A percentile compares a stretch with the other conserved stretches of the same genome.
Evolutionary conservation across 2,329 filamentous ascomycete species (phyloP).

Genomic region (Incumbomyces delicatus): DNA sequence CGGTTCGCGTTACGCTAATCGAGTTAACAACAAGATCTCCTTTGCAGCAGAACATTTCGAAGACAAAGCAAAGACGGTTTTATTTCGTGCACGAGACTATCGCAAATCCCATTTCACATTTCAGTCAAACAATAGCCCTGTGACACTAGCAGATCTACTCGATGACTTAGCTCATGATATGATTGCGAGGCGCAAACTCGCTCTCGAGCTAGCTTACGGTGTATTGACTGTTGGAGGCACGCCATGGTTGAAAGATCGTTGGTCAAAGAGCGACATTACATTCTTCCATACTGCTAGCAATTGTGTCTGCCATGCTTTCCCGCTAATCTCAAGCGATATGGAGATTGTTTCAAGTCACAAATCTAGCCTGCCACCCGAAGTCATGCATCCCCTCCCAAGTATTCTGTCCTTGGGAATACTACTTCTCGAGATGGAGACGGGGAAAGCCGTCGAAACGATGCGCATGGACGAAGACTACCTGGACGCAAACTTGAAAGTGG

Average conservation of each 20-base stretch:
- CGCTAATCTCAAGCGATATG: neutral
- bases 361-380: neutral
- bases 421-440: neutral
- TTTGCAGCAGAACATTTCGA: constrained; percentile 1
- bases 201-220: neutral
- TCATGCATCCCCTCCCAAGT: neutral
- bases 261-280: neutral
- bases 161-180: neutral
- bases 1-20: neutral
- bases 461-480: neutral
- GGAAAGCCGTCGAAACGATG: neutral
- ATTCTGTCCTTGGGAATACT: neutral
- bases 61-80: neutral
- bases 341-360: neutral
- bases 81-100: neutral
- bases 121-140: neutral
- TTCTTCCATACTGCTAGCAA: neutral
- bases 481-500: neutral
- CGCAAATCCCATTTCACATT: neutral
- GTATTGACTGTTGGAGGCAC: neutral
- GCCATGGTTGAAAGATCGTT: neutral
- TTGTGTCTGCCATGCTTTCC: neutral
- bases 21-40: neutral
- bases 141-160: neutral
- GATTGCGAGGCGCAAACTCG: neutral